phyloP scores from a whole-genome alignment of 768 basidiomycete genomes.

The Boletales sp. region DNA sequence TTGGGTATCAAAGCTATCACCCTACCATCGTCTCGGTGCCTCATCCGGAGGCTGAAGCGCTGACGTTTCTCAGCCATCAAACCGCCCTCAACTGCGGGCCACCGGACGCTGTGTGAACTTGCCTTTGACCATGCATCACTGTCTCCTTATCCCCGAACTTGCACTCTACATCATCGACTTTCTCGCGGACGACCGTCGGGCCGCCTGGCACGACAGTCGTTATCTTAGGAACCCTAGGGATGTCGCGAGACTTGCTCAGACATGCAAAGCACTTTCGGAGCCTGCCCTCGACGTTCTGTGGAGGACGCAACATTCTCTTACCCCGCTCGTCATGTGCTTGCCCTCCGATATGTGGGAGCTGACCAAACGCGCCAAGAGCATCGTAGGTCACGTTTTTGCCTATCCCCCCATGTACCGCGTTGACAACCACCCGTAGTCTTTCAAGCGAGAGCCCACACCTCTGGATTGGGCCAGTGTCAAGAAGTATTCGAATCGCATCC shows the following conservation, averaged over 20 bases:
- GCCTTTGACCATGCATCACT: conserved; percentile 22
- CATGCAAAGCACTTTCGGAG: conserved; percentile 27
- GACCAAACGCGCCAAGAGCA: conserved; percentile 11
- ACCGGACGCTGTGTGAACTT: neutral
- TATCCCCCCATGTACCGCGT: neutral
- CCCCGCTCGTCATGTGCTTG: conserved; percentile 28
- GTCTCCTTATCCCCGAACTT: conserved; percentile 29
- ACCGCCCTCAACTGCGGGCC: neutral
- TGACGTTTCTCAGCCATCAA: neutral
- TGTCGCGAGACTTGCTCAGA: conserved; percentile 26
- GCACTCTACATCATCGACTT: conserved; percentile 20
- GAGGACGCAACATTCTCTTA: conserved; percentile 27
- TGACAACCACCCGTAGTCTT: conserved; percentile 11
- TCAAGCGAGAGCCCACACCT: conserved; percentile 17
- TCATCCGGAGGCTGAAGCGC: neutral
- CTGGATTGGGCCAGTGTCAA: conserved; percentile 22
- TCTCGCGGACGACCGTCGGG: conserved; percentile 19
- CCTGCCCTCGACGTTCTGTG: conserved; percentile 31
- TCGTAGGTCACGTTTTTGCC: conserved; percentile 17
- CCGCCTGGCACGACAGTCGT: conserved; percentile 10
- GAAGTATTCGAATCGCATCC: conserved; percentile 25
- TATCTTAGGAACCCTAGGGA: conserved; percentile 20
- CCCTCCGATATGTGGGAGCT: conserved; percentile 24
- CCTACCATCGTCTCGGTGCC: neutral
- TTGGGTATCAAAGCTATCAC: neutral